Percentiles rank a stretch among this genome's conserved stretches.
Conservation (phyloP, 345 rosid species). For the Hibiscus tridactylites region DNA sequence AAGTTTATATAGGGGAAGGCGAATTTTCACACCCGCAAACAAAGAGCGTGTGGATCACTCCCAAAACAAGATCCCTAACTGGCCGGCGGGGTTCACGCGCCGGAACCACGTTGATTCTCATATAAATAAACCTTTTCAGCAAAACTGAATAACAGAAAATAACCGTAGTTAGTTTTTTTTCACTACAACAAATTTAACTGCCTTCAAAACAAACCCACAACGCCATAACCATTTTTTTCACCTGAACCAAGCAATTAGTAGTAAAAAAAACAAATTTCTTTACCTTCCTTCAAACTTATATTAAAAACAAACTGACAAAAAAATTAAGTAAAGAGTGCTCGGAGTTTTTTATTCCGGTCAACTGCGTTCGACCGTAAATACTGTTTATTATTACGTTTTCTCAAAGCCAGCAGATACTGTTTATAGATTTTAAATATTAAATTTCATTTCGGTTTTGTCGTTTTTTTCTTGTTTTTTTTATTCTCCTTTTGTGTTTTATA, state of each 20-base stretch:
- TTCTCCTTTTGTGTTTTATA: background rate
- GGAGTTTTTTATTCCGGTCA: constrained; percentile 24
- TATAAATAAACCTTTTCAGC: background rate
- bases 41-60: background rate
- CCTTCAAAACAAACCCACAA: constrained; percentile 22
- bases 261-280: background rate
- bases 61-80: background rate
- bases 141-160: constrained; percentile 9
- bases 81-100: constrained; percentile 10
- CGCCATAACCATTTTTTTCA: background rate
- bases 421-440: background rate
- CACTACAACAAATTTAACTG: constrained; percentile 28
- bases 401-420: background rate
- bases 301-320: background rate
- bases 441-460: constrained; percentile 19
- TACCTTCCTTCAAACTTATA: background rate
- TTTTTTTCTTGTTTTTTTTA: background rate
- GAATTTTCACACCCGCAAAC: background rate
- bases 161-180: constrained; percentile 33
- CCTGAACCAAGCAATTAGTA: background rate
- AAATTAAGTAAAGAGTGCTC: background rate
- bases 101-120: background rate
- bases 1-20: background rate
- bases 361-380: constrained; percentile 36
- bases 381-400: no score